Evolutionary conservation across 352 stramenopile genomes (phyloP), one percentile per base, ranked within the genome.

Genomic region (Globisporangium ultimum): DNA sequence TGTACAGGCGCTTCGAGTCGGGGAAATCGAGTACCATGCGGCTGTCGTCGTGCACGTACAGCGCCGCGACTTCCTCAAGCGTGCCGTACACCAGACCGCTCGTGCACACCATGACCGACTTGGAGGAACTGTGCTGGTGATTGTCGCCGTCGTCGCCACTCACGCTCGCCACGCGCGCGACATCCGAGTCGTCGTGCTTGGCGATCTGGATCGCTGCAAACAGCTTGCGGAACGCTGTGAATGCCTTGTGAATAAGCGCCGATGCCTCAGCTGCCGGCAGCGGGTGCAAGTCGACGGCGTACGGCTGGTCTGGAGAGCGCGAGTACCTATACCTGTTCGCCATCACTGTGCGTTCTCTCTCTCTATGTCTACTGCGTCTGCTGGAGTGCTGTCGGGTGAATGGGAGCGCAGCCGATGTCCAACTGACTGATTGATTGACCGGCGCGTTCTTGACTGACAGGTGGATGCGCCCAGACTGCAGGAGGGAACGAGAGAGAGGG

Each of bases 81-180:
- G 74, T 79, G 20, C 80, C 80, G 22, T 71, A 71, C 17, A 87
- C 64, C 32, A 70, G 61, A 8, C 67, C 79, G 8, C 69, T 82
- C 53, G 80, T 80, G 69, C 75, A 87, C 69, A 88, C 76, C 69
- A 76, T 72, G 51, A 84, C 63, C n/a, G 75, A 76, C 58, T 80
- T 84, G 20, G 58, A 36, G 28, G 28, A 36, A 11, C 28, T 10
- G 7, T 36, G 28, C 28, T 36, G 3, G 7, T 52, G 22, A 63
- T 64, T 34, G 59, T 67, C n/a, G 45, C 54, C 8, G 28, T 36
- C 28, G 28, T 36, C 28, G 53, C 57, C 66, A 36, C 54, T 74
- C 41, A 60, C 22, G 48, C 66, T 67, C 36, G 56, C 73, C 18
- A 69, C 53, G 24, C 58, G 58, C n/a, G 75, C 75, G 14, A 61